Evolutionary conservation across 225 moss, liverwort and hornwort species (phyloP).

Genomic region (Pleurozium schreberi): DNA sequence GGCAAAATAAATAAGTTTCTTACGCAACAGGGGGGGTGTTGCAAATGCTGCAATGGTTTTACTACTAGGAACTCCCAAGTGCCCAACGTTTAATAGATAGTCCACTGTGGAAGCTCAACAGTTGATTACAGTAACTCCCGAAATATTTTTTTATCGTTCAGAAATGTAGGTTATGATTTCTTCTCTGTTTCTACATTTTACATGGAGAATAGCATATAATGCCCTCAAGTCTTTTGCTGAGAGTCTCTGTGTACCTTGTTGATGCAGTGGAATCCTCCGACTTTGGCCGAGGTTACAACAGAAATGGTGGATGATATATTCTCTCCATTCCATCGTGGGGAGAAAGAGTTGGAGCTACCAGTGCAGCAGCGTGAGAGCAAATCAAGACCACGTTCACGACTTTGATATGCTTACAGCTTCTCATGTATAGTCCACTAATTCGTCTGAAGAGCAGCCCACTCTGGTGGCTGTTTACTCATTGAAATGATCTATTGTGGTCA

Average conservation of each 20-base stretch:
- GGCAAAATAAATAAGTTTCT: no score
- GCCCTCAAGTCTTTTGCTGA: not conserved
- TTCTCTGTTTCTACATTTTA: not conserved
- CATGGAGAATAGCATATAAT: not conserved
- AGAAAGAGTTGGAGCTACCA: constrained; percentile 53
- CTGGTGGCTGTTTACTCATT: not conserved
- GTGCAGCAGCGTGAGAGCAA: constrained; percentile 62
- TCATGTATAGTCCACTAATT: not conserved
- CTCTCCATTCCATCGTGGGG: constrained; percentile 48
- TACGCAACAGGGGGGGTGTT: not conserved
- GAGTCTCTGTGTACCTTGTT: not conserved
- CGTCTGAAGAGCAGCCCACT: not conserved
- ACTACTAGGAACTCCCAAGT: not conserved
- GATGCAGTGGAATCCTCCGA: constrained; percentile 78
- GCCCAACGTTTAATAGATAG: not conserved
- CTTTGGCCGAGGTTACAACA: constrained; percentile 51
- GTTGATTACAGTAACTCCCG: not conserved
- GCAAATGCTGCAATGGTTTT: not conserved
- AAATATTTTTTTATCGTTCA: not conserved
- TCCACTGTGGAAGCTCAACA: not conserved
- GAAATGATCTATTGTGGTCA: not conserved
- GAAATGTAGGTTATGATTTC: not conserved
- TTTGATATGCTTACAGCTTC: constrained; percentile 5
- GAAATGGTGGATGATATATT: constrained; percentile 70
- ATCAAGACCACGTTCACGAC: constrained; percentile 24